Evolutionary conservation across 2,329 filamentous ascomycete species (phyloP), one percentile per base, ranked within the genome.

Genomic region (Aureobasidium pullulans): DNA sequence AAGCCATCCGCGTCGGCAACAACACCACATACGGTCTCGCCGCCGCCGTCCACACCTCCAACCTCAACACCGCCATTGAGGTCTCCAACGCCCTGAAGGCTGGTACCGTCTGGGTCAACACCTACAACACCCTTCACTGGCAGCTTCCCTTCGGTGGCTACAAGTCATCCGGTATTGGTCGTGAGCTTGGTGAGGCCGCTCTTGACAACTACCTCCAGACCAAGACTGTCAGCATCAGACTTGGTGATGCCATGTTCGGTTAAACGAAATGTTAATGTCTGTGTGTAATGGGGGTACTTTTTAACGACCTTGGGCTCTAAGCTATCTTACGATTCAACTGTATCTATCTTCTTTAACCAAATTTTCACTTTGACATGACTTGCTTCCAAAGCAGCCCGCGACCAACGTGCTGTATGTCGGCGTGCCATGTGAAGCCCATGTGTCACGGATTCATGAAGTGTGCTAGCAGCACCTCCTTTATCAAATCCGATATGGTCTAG

Each of bases 31-130:
- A 90, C 72, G 88, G 88, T 62, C 81, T 94, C 31, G 89, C 88
- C 57, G 87, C 88, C 28, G 88, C 85, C 29, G 78, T 93, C 19
- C 89, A 90, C 84, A 93, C 89, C 32, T 81, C 76, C 63, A 85
- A 90, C 72, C 77, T 92, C 69, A 90, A 89, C 81, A 91, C 87
- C 0, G 89, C 89, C 67, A 82, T 94, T 68, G 81, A 88, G 39
- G 85, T 91, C 2, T 84, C 87, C 54, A 87, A 89, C 68, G 79
- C 79, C 46, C 79, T 93, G 64, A 80, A 84, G 63, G 86, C 88
- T 1, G 90, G 87, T 63, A 84, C 82, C 60, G 82, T 85, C 63
- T 85, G 82, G 81, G 63, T 64, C 57, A 86, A 86, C 76, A 78
- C 77, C 61, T 85, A 93, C 77, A 95, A 94, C 75, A 77, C 85